Percentiles rank a stretch among this genome's conserved stretches.
These are phyloP conservation scores for Verticillium nonalfalfae DNA, from an alignment of 2,329 filamentous ascomycete genomes.

Conservation along the genomic window DNA sequence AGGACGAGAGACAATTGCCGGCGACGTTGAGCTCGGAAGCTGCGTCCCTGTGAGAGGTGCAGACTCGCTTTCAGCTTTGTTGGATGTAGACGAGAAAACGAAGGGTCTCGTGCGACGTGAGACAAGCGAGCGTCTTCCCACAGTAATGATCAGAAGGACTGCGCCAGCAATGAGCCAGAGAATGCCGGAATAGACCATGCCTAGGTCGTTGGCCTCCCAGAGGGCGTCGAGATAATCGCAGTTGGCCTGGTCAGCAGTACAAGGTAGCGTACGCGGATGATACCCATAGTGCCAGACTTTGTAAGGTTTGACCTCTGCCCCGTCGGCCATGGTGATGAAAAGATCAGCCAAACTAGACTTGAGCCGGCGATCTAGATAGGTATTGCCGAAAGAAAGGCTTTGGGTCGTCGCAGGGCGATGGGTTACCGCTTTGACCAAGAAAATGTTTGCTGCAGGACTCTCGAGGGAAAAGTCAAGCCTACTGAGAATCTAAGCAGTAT, in stretches of 20 bases:
- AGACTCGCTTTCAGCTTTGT: conserved; percentile 4
- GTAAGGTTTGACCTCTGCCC: conserved; percentile 17
- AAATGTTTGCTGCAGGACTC: too few relatives aligned
- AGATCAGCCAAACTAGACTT: neutral
- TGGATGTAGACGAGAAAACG: conserved; percentile 10
- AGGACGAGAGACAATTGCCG: conserved; percentile 22
- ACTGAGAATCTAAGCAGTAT: too few relatives aligned
- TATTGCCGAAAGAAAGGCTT: too few relatives aligned
- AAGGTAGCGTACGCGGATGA: conserved; percentile 35
- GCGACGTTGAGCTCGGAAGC: conserved; percentile 16
- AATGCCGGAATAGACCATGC: conserved; percentile 44
- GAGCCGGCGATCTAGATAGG: neutral
- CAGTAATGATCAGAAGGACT: conserved; percentile 36
- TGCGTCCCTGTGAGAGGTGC: conserved; percentile 10
- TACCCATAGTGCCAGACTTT: conserved; percentile 40
- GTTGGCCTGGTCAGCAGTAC: conserved; percentile 37
- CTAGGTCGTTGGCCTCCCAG: conserved; percentile 39
- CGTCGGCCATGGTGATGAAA: neutral
- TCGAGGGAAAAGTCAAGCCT: too few relatives aligned
- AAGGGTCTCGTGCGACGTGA: conserved; percentile 4
- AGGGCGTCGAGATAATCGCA: conserved; percentile 46
- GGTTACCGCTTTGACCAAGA: too few relatives aligned
- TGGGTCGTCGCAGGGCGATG: too few relatives aligned
- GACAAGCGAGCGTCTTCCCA: conserved; percentile 18
- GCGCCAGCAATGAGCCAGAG: conserved; percentile 40